Percentiles rank a stretch among this genome's conserved stretches.
Evolutionary conservation across 2,329 filamentous ascomycete species (phyloP).

Genomic region (Microdochium bolleyi): DNA sequence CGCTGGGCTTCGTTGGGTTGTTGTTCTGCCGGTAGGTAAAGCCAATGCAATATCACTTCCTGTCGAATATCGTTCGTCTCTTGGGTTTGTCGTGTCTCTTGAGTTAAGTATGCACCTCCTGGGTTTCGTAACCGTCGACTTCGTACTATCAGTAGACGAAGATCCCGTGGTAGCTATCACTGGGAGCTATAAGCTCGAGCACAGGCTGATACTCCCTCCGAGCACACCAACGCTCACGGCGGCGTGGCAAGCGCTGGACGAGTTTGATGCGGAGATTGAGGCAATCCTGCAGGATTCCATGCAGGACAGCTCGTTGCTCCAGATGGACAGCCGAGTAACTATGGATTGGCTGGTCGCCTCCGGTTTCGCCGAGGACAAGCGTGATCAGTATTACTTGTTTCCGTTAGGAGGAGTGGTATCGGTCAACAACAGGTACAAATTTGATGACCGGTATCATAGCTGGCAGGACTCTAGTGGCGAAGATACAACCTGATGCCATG

Average conservation of each 20-base stretch:
- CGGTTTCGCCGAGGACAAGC: background rate
- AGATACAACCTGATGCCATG: background rate
- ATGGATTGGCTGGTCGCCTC: background rate
- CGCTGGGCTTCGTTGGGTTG: background rate
- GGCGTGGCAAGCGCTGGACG: background rate
- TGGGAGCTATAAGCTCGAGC: background rate
- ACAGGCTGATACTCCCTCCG: background rate
- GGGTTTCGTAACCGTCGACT: no score
- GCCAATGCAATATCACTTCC: background rate
- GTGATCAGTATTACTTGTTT: background rate
- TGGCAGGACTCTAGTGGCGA: background rate
- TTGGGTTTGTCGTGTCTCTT: background rate
- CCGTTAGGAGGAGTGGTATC: background rate
- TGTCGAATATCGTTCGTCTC: background rate
- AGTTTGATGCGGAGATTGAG: background rate
- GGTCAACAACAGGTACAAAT: background rate
- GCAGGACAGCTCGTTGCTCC: background rate
- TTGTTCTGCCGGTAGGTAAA: background rate
- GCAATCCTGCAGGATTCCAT: background rate
- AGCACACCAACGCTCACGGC: background rate
- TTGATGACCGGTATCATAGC: background rate
- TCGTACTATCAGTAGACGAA: background rate
- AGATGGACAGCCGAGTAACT: background rate
- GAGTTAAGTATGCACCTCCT: no score
- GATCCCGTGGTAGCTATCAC: background rate